Percentiles rank a stretch among this genome's conserved stretches.
Conservation (phyloP, 768 basidiomycete genomes). For the Boletus tylopilopsis region DNA sequence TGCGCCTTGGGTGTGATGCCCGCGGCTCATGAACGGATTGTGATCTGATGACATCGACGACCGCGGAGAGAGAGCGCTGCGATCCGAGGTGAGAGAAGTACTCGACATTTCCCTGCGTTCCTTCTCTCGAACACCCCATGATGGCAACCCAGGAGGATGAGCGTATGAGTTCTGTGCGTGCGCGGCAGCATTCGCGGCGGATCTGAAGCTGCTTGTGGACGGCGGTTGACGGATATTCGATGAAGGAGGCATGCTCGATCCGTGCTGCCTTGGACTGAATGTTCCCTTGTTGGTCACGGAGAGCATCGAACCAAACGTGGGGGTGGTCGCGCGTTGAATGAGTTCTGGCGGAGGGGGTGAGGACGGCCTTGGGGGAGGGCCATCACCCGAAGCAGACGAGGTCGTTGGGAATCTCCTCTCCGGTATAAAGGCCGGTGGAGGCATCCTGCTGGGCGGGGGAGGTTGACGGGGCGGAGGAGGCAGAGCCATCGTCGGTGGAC, state of each 20-base stretch:
- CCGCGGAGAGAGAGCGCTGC: conserved; percentile 65
- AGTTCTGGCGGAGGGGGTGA: conserved; percentile 93
- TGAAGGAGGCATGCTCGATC: conserved; percentile 74
- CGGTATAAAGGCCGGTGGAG: conserved; percentile 73
- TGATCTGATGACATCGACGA: conserved; percentile 83
- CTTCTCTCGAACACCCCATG: conserved; percentile 48
- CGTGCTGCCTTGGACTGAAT: conserved; percentile 54
- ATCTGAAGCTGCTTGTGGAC: conserved; percentile 81
- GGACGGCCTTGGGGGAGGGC: conserved; percentile 80
- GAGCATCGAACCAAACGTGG: conserved; percentile 65
- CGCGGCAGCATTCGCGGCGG: conserved; percentile 58
- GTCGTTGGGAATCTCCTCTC: conserved; percentile 51
- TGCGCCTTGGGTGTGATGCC: conserved; percentile 31
- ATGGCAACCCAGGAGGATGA: conserved; percentile 42
- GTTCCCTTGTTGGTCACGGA: conserved; percentile 49
- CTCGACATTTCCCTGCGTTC: conserved; percentile 59
- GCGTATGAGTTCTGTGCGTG: conserved; percentile 46
- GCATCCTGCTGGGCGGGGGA: conserved; percentile 69
- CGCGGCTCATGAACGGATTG: conserved; percentile 44
- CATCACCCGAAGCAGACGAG: conserved; percentile 47
- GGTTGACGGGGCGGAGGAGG: conserved; percentile 77
- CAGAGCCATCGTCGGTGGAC: conserved; percentile 80
- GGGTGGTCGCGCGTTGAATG: conserved; percentile 87
- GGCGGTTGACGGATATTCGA: conserved; percentile 64
- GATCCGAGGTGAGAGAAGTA: conserved; percentile 67